Base-by-base conservation (phyloP, 2,329 filamentous ascomycete species). In the Fusarium anguioides region DNA sequence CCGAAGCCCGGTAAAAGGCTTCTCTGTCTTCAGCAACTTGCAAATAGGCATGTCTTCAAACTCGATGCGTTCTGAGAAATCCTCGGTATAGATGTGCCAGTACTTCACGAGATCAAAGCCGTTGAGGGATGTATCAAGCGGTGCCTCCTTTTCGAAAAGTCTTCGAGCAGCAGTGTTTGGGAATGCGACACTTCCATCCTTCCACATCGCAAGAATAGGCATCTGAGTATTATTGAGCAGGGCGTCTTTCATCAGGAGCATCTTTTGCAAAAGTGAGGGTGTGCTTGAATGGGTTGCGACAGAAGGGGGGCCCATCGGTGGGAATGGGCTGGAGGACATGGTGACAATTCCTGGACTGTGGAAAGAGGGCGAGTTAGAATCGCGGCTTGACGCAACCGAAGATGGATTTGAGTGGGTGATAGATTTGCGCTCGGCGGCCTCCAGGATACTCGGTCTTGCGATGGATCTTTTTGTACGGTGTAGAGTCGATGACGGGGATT, bases 171-270 rank as follows among this genome's bases (percentile, higher is more conserved):
- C 90, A 68, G 85, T 86, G 72, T 95, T 95, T 6, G 91, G 89
- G 40, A 93, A 88, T 0, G 87, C 89, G 44, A 93, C 88, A 45
- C 87, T 90, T 51, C 90, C 87, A 67, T 95, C 92, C 73, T 89
- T 91, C 92, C 92, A 94, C 88, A 94, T 91, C 23, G 90, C 89
- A 41, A 94, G 81, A 21, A 93, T 89, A 0, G 92, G 91, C 74
- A 92, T 88, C 62, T 88, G 86, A 24, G 92, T 91, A 36, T 88
- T 91, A 73, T 93, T 91, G 8, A 95, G 80, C 20, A 94, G 82
- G 1, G 91, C 91, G 74, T 94, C 91, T 75, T 94, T 94, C 80
- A 95, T 87, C 48, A 89, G 82, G 9, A 86, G 87, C 53, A 92
- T 87, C 74, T 94, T 95, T 70, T 92, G 88, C 23, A 93, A 83